Evolutionary conservation across 1,284 basidiomycete genomes (phyloP).

Genomic region (Paramarasmius palmivorus): DNA sequence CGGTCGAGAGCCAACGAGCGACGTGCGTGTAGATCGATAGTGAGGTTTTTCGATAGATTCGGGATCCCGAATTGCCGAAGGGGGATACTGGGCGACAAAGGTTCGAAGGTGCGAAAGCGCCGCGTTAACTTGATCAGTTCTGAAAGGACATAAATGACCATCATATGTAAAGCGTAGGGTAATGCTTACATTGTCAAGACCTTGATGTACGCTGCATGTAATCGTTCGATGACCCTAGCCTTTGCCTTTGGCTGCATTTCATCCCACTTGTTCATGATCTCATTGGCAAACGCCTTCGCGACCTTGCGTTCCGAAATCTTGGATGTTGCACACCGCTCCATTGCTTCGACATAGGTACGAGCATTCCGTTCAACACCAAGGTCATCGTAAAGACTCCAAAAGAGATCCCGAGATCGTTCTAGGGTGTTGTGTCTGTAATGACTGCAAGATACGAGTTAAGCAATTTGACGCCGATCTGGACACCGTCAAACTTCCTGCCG

Average conservation of each 20-base stretch:
- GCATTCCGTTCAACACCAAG: slow-evolving; percentile 49
- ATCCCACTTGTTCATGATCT: slow-evolving; percentile 62
- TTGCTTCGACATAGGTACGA: slow-evolving; percentile 60
- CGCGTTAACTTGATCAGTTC: slow-evolving; percentile 49
- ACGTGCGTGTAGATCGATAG: slow-evolving; percentile 51
- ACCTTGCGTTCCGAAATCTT: slow-evolving; percentile 46
- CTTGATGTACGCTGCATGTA: slow-evolving; percentile 65
- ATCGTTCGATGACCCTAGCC: slow-evolving; percentile 62
- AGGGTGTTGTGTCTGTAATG: slow-evolving; percentile 66
- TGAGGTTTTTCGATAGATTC: slow-evolving; percentile 9
- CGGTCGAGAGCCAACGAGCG: slow-evolving; percentile 52
- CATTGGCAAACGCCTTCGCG: slow-evolving; percentile 51
- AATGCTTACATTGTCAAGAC: slow-evolving; percentile 55
- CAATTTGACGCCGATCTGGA: slow-evolving; percentile 62
- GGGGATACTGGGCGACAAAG: slow-evolving; percentile 63
- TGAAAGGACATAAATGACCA: slow-evolving; percentile 27
- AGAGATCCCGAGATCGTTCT: slow-evolving; percentile 46
- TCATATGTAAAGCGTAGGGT: background rate
- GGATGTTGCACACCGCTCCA: slow-evolving; percentile 64
- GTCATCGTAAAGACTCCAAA: slow-evolving; percentile 47
- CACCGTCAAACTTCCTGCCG: slow-evolving; percentile 53
- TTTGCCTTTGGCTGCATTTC: slow-evolving; percentile 28
- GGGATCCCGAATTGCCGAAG: slow-evolving; percentile 40
- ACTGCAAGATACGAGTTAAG: slow-evolving; percentile 86
- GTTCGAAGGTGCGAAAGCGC: slow-evolving; percentile 52